These are phyloP conservation scores for Colletotrichum ledebouriae DNA, from an alignment of 2,329 filamentous ascomycete genomes.

Conservation along the genomic window DNA sequence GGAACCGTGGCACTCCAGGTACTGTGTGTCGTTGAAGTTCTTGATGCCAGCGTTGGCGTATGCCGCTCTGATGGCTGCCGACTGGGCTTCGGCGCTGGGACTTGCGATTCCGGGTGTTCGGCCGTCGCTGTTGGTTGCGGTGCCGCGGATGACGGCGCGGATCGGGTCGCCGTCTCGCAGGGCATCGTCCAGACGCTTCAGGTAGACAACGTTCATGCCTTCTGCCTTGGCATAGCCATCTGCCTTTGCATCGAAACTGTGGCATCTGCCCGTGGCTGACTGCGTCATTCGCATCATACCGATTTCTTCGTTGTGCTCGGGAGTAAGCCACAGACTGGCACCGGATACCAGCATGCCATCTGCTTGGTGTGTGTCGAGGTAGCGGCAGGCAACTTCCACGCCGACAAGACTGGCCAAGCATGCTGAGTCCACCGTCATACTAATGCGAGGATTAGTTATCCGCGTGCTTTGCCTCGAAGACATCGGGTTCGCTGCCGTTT, in stretches of 20 bases:
- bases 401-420: conserved; percentile 70
- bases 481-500: neutral
- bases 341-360: conserved; percentile 34
- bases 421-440: conserved; percentile 70
- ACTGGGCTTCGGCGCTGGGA: conserved; percentile 50
- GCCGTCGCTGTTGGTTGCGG: conserved; percentile 47
- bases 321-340: conserved; percentile 44
- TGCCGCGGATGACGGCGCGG: conserved; percentile 50
- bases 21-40: conserved; percentile 45
- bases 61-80: conserved; percentile 47
- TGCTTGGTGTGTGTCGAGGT: conserved; percentile 41
- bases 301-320: neutral
- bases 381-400: conserved; percentile 61
- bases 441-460: conserved; percentile 43
- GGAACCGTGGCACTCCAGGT: conserved; percentile 57
- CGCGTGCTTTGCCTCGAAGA: neutral
- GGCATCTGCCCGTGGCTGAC: conserved; percentile 14
- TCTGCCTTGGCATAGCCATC: conserved; percentile 63
- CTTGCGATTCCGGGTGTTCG: conserved; percentile 53
- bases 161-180: no score
- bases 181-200: conserved; percentile 60
- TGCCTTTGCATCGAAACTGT: conserved; percentile 48
- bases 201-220: conserved; percentile 55
- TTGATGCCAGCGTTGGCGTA: conserved; percentile 49
- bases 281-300: conserved; percentile 24